phyloP scores from a whole-genome alignment of 805 yeast species.

The Yamadazyma olivae region DNA sequence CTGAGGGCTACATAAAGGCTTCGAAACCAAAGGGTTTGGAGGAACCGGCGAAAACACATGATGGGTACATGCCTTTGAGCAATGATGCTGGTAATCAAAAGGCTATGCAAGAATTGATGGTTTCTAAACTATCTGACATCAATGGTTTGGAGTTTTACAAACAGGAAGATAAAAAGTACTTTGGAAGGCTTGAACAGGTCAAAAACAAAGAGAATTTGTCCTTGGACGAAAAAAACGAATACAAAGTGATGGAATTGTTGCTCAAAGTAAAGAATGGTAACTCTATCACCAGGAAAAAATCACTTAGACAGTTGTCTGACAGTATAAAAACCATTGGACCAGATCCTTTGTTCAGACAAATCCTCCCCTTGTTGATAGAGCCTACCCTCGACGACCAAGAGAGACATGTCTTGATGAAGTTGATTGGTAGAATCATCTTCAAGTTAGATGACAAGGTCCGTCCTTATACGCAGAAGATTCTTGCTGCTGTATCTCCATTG shows the following conservation, averaged over 20 bases:
- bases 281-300: slow-evolving; percentile 61
- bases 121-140: slow-evolving; percentile 37
- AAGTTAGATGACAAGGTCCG: slow-evolving; percentile 61
- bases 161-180: slow-evolving; percentile 67
- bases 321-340: slow-evolving; percentile 69
- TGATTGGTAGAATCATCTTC: slow-evolving; percentile 65
- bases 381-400: slow-evolving; percentile 75
- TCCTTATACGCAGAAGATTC: slow-evolving; percentile 71
- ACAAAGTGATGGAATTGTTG: slow-evolving; percentile 59
- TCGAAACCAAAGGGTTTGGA: slow-evolving; percentile 33
- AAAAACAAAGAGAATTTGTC: slow-evolving; percentile 26
- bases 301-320: slow-evolving; percentile 60
- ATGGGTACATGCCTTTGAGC: slow-evolving; percentile 47
- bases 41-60: neutral
- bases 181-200: slow-evolving; percentile 50
- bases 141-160: slow-evolving; percentile 67
- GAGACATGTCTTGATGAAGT: slow-evolving; percentile 75
- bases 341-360: slow-evolving; percentile 58
- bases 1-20: slow-evolving; percentile 47
- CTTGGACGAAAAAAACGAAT: slow-evolving; percentile 54
- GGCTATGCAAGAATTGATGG: slow-evolving; percentile 17
- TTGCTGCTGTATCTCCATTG: slow-evolving; percentile 75
- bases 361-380: slow-evolving; percentile 77
- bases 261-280: slow-evolving; percentile 77
- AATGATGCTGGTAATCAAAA: slow-evolving; percentile 21